Evolutionary conservation across 345 rosid species (phyloP), one percentile per base, ranked within the genome.

Genomic region (Gynandropsis gynandra): DNA sequence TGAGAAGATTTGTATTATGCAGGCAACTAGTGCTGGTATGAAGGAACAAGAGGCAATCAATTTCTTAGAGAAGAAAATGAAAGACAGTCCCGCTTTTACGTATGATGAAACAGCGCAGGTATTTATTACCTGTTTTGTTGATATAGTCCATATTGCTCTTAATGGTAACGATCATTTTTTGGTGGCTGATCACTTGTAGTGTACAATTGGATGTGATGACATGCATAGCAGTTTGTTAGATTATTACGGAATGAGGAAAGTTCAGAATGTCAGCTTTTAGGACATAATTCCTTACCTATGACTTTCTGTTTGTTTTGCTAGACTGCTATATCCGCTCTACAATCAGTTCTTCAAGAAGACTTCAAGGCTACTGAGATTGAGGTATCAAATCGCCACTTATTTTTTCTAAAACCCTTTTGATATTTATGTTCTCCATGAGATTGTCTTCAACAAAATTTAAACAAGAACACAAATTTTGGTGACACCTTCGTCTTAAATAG

Each of bases 41-140:
- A 93, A 88, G 70, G 99, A 93, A 59, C 99, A 93, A 69, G 99
- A 93, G 74, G 97, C 99, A 24, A 82, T 93, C 62, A 93, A 85
- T 72, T 93, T 93, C 77, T 66, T 93, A 80, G 99, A 93, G 69
- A 93, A 92, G 82, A 92, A 92, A 69, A 85, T 92, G 98, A 92
- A 87, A 75, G 89, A 81, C 66, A 89, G 87, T 54, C 96, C 93
- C 37, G 66, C 78, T 8, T 81, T 87, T 63, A 62, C 98, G 1
- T 92, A 76, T 36, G 86, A 82, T 37, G 97, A 93, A 76, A 93
- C 97, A 1, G 99, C 88, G 64, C 99, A 93, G 95, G 99, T 38
- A 20, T 11, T 17, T 52, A 10, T 50, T 11, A 34, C 53, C 49
- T 31, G 10, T 60, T 49, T 16, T 17, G 4, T 14, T 18, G 21